Conservation (phyloP, 345 rosid species). For the Acer negundo region DNA sequence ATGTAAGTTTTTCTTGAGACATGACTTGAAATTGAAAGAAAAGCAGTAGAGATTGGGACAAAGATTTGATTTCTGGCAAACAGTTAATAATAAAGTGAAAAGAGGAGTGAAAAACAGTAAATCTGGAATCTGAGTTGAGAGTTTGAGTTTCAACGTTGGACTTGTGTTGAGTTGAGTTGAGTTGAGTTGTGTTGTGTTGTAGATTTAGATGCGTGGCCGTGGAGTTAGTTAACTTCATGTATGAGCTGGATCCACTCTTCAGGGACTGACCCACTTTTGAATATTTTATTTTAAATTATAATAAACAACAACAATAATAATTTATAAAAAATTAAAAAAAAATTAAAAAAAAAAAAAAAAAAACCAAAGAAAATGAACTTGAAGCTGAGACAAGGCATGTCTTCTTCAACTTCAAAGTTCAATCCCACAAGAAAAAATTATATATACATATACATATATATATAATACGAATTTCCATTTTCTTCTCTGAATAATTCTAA, state of each 20-base stretch:
- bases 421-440: conserved; percentile 29
- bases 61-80: neutral
- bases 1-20: too few relatives aligned
- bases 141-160: conserved; percentile 9
- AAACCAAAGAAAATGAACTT: conserved; percentile 42
- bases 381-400: conserved; percentile 48
- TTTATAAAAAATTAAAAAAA: conserved; percentile 7
- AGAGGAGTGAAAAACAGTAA: conserved; percentile 18
- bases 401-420: conserved; percentile 39
- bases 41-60: neutral
- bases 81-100: neutral
- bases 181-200: conserved; percentile 17
- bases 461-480: conserved; percentile 2
- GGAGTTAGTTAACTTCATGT: conserved; percentile 47
- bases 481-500: neutral
- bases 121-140: conserved; percentile 19
- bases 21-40: too few relatives aligned
- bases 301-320: conserved; percentile 11
- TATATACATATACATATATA: neutral
- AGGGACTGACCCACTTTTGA: conserved; percentile 54
- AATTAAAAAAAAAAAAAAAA: conserved; percentile 14
- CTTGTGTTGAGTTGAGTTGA: neutral
- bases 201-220: conserved; percentile 40
- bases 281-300: conserved; percentile 28
- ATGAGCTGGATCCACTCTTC: conserved; percentile 88